phyloP scores from a whole-genome alignment of 2,329 filamentous ascomycete genomes.

The Shiraia bambusicola region DNA sequence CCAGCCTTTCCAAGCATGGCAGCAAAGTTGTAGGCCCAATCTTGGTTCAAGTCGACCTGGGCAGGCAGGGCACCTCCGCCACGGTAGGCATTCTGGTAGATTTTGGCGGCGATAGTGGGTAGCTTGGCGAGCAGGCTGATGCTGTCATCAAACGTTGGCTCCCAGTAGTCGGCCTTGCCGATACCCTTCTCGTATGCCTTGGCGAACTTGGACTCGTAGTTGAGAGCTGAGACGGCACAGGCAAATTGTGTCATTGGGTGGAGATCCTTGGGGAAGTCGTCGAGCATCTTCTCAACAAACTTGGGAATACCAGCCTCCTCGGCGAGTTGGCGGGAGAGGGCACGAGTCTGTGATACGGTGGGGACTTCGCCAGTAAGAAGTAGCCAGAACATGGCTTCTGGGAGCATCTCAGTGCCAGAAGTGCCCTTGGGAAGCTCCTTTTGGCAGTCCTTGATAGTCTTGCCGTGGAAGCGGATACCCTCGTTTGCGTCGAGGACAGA shows the following conservation, averaged over 20 bases:
- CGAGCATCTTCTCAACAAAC: conserved; percentile 85
- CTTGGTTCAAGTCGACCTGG: conserved; percentile 77
- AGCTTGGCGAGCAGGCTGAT: conserved; percentile 95
- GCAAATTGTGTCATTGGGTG: conserved; percentile 99
- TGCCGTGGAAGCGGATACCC: conserved; percentile 96
- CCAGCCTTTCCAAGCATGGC: conserved; percentile 91
- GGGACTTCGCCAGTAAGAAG: conserved; percentile 92
- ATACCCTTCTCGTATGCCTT: conserved; percentile 88
- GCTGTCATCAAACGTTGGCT: conserved; percentile 93
- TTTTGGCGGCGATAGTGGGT: conserved; percentile 93
- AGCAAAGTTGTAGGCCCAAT: conserved; percentile 99
- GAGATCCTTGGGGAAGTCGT: conserved; percentile 82
- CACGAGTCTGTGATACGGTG: conserved; percentile 75
- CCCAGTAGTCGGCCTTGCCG: conserved; percentile 98
- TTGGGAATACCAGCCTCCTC: conserved; percentile 79
- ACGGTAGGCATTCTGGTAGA: conserved; percentile 89
- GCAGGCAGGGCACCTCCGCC: conserved; percentile 72
- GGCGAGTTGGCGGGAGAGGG: conserved; percentile 81
- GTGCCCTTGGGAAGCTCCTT: conserved; percentile 89
- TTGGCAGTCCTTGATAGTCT: conserved; percentile 98
- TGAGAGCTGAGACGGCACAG: conserved; percentile 91
- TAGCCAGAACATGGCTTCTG: conserved; percentile 99
- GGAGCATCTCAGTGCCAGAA: conserved; percentile 92
- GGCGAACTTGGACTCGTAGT: conserved; percentile 91
- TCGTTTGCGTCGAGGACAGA: conserved; percentile 95